Evolutionary conservation across 106 monocot species (phyloP).

Genomic region (Apostasia ramifera): DNA sequence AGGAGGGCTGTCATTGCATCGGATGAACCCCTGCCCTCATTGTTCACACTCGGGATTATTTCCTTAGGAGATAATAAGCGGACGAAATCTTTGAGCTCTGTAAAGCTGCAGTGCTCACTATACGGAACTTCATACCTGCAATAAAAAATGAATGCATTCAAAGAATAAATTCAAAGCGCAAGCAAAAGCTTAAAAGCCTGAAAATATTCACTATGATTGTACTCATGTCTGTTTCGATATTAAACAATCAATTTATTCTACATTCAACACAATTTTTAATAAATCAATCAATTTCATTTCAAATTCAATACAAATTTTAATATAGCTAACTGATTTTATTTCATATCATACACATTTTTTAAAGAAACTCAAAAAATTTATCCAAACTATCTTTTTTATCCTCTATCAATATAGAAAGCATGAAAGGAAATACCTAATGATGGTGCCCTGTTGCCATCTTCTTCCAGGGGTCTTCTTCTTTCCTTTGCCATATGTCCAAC

Average conservation of each 20-base stretch:
- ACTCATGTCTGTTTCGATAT: too few species aligned
- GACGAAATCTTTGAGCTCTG: conserved; percentile 81
- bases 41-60: conserved; percentile 96
- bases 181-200: not conserved
- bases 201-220: not conserved
- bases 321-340: too few species aligned
- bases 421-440: conserved; percentile 57
- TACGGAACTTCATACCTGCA: conserved; percentile 97
- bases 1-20: conserved; percentile 72
- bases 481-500: conserved; percentile 93
- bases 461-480: conserved; percentile 73
- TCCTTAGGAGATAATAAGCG: conserved; percentile 65
- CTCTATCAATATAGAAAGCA: not conserved
- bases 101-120: conserved; percentile 91
- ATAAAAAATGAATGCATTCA: not conserved
- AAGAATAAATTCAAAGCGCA: not conserved
- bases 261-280: too few species aligned
- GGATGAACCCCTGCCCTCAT: conserved; percentile 60
- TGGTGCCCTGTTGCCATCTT: conserved; percentile 90
- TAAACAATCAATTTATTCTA: too few species aligned
- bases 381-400: too few species aligned
- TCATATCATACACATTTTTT: too few species aligned
- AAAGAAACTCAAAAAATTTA: too few species aligned
- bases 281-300: too few species aligned
- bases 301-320: too few species aligned